Percentiles rank a stretch among this genome's conserved stretches.
Evolutionary conservation across 306 rosid genomes (phyloP).

Genomic region (Cucurbita ficifolia): DNA sequence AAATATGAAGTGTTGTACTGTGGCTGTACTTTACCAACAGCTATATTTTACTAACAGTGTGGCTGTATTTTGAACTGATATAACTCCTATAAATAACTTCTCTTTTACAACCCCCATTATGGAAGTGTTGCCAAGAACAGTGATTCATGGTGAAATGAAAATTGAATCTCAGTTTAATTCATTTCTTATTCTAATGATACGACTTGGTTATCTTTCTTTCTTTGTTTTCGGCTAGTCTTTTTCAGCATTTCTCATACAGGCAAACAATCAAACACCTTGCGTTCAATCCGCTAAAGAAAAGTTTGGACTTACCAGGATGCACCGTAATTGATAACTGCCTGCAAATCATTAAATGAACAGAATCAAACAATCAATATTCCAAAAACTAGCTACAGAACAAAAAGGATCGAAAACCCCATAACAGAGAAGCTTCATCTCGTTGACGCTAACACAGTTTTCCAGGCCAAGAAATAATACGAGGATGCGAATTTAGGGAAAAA

Average conservation of each 20-base stretch:
- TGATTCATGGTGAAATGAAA: background rate
- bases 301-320: constrained; percentile 57
- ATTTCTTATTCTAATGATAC: background rate
- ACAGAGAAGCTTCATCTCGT: background rate
- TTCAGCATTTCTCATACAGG: background rate
- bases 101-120: background rate
- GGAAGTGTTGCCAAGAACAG: background rate
- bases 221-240: background rate
- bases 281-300: background rate
- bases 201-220: background rate
- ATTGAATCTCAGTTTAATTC: background rate
- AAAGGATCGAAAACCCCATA: background rate
- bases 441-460: background rate
- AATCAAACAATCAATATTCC: background rate
- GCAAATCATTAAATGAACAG: constrained; percentile 8
- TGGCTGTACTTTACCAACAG: too few species aligned
- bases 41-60: too few species aligned
- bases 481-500: background rate
- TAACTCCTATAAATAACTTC: too few species aligned
- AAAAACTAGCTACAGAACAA: background rate
- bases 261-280: constrained; percentile 19
- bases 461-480: background rate
- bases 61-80: too few species aligned
- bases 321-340: constrained; percentile 88
- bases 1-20: too few species aligned